Evolutionary conservation across 805 yeast species (phyloP), one percentile per base, ranked within the genome.

Genomic region (Jamesozyma hellenica): DNA sequence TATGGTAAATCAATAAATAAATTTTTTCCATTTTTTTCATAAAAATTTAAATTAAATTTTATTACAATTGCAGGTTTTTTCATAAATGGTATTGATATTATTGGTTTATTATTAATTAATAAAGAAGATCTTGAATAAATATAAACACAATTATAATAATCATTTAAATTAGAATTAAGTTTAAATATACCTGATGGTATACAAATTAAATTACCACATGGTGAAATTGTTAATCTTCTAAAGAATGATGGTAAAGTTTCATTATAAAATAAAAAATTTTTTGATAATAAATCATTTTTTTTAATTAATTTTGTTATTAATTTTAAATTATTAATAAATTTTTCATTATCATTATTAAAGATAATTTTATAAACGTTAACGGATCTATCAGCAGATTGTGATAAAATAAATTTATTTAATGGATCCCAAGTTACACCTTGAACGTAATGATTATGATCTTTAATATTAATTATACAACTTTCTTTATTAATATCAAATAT

Each of bases 351-450:
- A 15, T 42, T 33, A 14, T 36, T 32, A 17, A 47, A 53, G 9
- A 46, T 36, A 14, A 55, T 43, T 28, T 51, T 50, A 56, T 84
- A 84, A n/a, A 92, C 65, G 46, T 77, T 78, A 11, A 90, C 79
- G 2, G 85, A 70, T 43, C 95, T 65, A 61, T 92, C 98, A 11
- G 96, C 94, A 19, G 92, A 77, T 58, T 88, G 96, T 6, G 95
- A 82, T 1, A 88, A 85, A 4, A 92, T 60, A 48, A 61, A 85
- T 56, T 81, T 75, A 46, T 81, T 77, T 39, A 66, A 56, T 7
- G 98, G 98, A 57, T 92, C 98, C 97, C 97, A 92, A 0, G 82
- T 69, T 4, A 92, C 90, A 3, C 99, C 99, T 61, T 92, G 99
- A 3, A 92, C 94, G 51, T 85, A 90, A 58, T 88, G 95, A 35